A percentile compares a stretch with the other conserved stretches of the same genome.
Evolutionary conservation across 2,329 filamentous ascomycete species (phyloP).

Genomic region (Nectriaceae sp.): DNA sequence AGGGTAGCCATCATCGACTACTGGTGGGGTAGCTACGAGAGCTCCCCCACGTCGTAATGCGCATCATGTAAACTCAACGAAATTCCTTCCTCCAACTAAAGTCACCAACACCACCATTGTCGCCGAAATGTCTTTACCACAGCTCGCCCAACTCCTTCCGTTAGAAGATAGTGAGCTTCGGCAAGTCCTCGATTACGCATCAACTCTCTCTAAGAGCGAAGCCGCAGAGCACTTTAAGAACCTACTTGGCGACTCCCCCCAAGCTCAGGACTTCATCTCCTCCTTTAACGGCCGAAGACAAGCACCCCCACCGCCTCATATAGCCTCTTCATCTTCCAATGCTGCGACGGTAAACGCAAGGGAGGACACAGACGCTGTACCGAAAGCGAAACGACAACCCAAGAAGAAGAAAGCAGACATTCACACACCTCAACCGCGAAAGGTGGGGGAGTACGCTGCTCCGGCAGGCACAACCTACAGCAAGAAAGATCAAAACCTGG

Average conservation of each 20-base stretch:
- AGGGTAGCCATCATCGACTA: slow-evolving; percentile 8
- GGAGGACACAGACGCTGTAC: slow-evolving; percentile 42
- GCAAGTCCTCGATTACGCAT: slow-evolving; percentile 82
- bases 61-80: neutral
- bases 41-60: neutral
- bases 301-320: slow-evolving; percentile 37
- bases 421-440: slow-evolving; percentile 65
- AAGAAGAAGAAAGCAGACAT: slow-evolving; percentile 63
- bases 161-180: slow-evolving; percentile 82
- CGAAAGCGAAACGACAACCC: slow-evolving; percentile 48
- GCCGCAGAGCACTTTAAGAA: slow-evolving; percentile 85
- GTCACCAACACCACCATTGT: neutral
- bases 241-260: slow-evolving; percentile 82
- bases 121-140: slow-evolving; percentile 56
- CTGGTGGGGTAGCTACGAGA: slow-evolving; percentile 11
- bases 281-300: slow-evolving; percentile 73
- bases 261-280: slow-evolving; percentile 74
- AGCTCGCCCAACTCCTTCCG: slow-evolving; percentile 78
- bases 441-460: slow-evolving; percentile 61
- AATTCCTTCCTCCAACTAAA: neutral
- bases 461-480: slow-evolving; percentile 70
- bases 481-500: slow-evolving; percentile 69
- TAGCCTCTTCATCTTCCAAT: slow-evolving; percentile 22
- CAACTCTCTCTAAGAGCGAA: slow-evolving; percentile 72
- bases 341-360: slow-evolving; percentile 19